Evolutionary conservation across 2,329 filamentous ascomycete genomes (phyloP).

Genomic region (Alternaria solani): DNA sequence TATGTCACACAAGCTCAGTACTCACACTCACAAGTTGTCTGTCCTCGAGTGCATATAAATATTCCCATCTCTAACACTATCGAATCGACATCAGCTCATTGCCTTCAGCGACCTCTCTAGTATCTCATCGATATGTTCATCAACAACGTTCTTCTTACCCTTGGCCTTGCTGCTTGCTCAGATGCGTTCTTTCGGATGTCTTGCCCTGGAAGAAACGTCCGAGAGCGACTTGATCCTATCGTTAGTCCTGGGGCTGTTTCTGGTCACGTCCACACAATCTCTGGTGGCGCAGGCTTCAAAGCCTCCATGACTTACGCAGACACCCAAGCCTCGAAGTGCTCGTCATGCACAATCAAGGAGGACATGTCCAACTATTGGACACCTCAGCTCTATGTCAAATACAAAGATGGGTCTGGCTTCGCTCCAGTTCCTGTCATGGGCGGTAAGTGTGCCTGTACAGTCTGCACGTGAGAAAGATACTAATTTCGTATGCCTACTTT

Average conservation of each 20-base stretch:
- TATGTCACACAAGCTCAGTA: background rate
- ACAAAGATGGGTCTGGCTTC: constrained; percentile 50
- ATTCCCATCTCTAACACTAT: background rate
- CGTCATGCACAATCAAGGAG: constrained; percentile 68
- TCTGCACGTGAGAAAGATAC: too few species aligned
- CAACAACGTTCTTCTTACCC: constrained; percentile 21
- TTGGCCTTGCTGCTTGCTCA: constrained; percentile 21
- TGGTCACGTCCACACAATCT: constrained; percentile 73
- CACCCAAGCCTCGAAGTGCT: constrained; percentile 69
- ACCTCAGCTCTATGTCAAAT: constrained; percentile 72
- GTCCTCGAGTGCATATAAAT: background rate
- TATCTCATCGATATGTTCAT: constrained; percentile 21
- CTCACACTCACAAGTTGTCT: background rate
- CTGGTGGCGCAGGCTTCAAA: constrained; percentile 74
- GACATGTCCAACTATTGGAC: constrained; percentile 76
- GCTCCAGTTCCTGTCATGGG: constrained; percentile 68
- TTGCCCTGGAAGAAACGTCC: constrained; percentile 37
- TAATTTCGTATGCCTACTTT: too few species aligned
- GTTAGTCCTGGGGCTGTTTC: constrained; percentile 67
- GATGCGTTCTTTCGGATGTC: constrained; percentile 42
- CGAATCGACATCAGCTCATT: background rate
- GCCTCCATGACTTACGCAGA: constrained; percentile 68
- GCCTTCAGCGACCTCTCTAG: background rate
- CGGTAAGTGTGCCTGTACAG: constrained; percentile 23
- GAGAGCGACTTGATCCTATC: constrained; percentile 72